Evolutionary conservation across 768 basidiomycete genomes (phyloP), one percentile per base, ranked within the genome.

Genomic region (Clitopilus hobsonii): DNA sequence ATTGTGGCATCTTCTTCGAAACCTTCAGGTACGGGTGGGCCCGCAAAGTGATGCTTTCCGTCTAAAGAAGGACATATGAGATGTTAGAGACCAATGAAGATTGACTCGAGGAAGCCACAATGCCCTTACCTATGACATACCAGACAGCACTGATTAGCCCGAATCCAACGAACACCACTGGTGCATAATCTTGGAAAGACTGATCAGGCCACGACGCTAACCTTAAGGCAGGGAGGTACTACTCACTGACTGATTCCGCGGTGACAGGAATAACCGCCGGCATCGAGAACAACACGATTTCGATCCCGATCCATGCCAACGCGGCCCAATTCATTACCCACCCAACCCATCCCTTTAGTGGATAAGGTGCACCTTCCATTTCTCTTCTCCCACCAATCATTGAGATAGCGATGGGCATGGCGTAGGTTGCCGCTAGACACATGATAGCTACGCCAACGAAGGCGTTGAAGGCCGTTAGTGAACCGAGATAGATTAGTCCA

Each of bases 261-360:
- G 78, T 80, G 32, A 80, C 82, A 4, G 85, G 85, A 3, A 86
- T 69, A 32, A 77, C 74, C 5, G 82, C 80, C 5, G 84, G 85
- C 84, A 88, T 86, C 22, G 83, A 85, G 62, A 86, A 87, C 57
- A 88, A 62, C 27, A 86, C 79, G 38, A 84, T 80, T 63, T 84
- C 79, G 51, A 88, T 83, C 50, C 67, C 47, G 54, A 80, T 71
- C 86, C 86, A 87, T n/a, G 79, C 49, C 8, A 87, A 73, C 3
- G 84, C 80, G 16, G 78, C 61, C 8, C 64, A 60, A 64, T 88
- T 87, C 6, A 84, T 68, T 38, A 67, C 22, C 26, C 56, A 64
- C 0, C 85, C 85, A 45, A 45, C n/a, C 54, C 69, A 67, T 23
- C 61, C 68, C 0, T 82, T 85, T 6, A 84, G 64, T 23, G 60